Conservation (phyloP, 78 protist species). For the Tieghemostelium lacteum region DNA sequence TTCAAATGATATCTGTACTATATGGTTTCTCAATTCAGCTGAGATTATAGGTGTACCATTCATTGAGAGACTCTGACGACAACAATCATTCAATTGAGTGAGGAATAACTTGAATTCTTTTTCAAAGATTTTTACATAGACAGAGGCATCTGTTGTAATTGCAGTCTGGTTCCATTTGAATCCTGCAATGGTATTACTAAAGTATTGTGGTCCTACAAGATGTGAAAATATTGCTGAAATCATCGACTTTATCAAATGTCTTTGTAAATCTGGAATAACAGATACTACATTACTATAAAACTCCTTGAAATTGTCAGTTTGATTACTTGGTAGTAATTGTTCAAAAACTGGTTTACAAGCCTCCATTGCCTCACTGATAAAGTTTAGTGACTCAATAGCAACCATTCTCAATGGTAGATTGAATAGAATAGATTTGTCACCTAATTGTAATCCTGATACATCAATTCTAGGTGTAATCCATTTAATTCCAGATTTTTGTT, state of each 20-base stretch:
- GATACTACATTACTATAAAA: slow-evolving; percentile 28
- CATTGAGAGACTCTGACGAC: neutral
- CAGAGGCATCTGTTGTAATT: neutral
- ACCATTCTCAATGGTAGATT: slow-evolving; percentile 66
- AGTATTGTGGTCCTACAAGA: slow-evolving; percentile 28
- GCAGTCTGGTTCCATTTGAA: slow-evolving; percentile 40
- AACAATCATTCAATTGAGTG: slow-evolving; percentile 19
- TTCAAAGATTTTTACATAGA: slow-evolving; percentile 14
- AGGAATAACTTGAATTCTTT: slow-evolving; percentile 16
- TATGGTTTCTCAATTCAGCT: slow-evolving; percentile 8
- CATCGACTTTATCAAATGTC: slow-evolving; percentile 26
- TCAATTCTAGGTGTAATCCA: slow-evolving; percentile 52
- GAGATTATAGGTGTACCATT: neutral
- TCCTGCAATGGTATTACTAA: slow-evolving; percentile 20
- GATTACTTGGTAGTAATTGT: slow-evolving; percentile 37
- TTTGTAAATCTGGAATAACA: slow-evolving; percentile 55
- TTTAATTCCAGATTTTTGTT: slow-evolving; percentile 6
- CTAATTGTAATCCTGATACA: slow-evolving; percentile 7
- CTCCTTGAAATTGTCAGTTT: slow-evolving; percentile 46
- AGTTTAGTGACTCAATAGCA: slow-evolving; percentile 54
- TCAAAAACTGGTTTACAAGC: slow-evolving; percentile 43
- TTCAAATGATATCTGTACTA: slow-evolving; percentile 15
- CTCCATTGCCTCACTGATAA: slow-evolving; percentile 19
- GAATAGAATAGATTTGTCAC: slow-evolving; percentile 46
- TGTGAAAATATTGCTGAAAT: slow-evolving; percentile 57